Evolutionary conservation across 192 early-diverging fungal genomes (phyloP), one percentile per base, ranked within the genome.

Genomic region (Piromyces sp.): DNA sequence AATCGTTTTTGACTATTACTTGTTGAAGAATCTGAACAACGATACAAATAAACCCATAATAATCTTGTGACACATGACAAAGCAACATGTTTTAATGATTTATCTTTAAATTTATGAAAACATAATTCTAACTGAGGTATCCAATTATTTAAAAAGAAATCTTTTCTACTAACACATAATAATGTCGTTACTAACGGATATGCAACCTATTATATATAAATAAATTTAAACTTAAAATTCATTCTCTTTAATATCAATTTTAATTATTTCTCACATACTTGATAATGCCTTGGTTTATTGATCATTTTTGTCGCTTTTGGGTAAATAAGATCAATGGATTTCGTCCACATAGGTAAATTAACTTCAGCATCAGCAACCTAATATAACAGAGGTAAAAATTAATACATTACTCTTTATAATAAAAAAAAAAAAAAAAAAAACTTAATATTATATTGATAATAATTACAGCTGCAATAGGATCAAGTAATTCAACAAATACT

Each of bases 11-110:
- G 79, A 29, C 84, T 81, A 30, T 81, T 80, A 13, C 83, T 79
- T 26, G 84, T 82, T 14, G 85, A 80, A 0, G 91, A 86, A 82
- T 97, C 96, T 3, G 89, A 90, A 82, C 94, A 96, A 79, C 97
- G 93, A 84, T 96, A 98, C 29, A 98, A 84, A 83, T 96, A 97
- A 19, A 95, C 94, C 98, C 98, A 99, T 29, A 96, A 84, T 78
- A 98, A 87, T 9, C 95, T 92, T 33, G 90, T 86, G 5, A 97
- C 86, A 79, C 93, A 96, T 13, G 91, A 91, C 81, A 99, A 84
- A 0, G 95, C 92, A 26, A 95, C 90, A 28, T 88, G 87, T 3
- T 94, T 89, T 80, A 91, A 88, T 79, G 87, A 83, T 86, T 94
- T 95, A 82, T 95, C 94, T 87, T 93, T 93, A 40, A 94, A 91